Evolutionary conservation across 352 stramenopile species (phyloP).

Genomic region (Globisporangium emineosum): DNA sequence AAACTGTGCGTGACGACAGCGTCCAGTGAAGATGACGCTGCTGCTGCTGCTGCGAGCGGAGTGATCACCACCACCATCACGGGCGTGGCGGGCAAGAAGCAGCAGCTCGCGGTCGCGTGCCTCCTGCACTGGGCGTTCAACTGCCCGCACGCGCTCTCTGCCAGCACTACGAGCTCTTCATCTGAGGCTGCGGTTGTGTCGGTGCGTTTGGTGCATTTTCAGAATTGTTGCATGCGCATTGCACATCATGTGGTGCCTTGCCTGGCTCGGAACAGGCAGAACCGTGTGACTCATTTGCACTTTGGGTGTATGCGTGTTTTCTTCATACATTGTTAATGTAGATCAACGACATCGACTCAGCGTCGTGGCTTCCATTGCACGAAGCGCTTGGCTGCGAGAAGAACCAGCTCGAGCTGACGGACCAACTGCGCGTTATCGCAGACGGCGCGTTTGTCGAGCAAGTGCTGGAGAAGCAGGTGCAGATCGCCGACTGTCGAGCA

Average conservation of each 20-base stretch:
- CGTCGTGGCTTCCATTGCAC: slow-evolving; percentile 31
- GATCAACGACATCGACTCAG: slow-evolving; percentile 24
- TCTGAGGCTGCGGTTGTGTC: slow-evolving; percentile 22
- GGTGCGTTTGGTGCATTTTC: background rate
- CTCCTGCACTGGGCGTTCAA: slow-evolving; percentile 49
- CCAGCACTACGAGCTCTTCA: slow-evolving; percentile 7
- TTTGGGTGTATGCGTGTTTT: background rate
- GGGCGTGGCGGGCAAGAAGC: slow-evolving; percentile 30
- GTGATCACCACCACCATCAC: slow-evolving; percentile 14
- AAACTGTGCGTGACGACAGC: background rate
- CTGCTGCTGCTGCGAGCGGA: background rate
- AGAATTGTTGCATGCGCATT: background rate
- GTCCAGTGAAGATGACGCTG: background rate
- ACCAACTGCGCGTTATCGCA: slow-evolving; percentile 25
- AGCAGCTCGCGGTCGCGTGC: slow-evolving; percentile 53
- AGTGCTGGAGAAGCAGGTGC: slow-evolving; percentile 28
- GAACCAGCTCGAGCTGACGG: slow-evolving; percentile 23
- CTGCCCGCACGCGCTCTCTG: background rate
- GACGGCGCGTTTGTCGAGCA: slow-evolving; percentile 25
- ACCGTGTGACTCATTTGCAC: background rate
- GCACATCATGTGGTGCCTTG: background rate
- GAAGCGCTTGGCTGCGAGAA: slow-evolving; percentile 44
- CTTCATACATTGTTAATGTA: background rate
- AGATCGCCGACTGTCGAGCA: slow-evolving; percentile 56
- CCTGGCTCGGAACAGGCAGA: background rate